These are phyloP conservation scores for Globisporangium uncinulatum DNA, from an alignment of 352 stramenopile species.

Conservation along the genomic window DNA sequence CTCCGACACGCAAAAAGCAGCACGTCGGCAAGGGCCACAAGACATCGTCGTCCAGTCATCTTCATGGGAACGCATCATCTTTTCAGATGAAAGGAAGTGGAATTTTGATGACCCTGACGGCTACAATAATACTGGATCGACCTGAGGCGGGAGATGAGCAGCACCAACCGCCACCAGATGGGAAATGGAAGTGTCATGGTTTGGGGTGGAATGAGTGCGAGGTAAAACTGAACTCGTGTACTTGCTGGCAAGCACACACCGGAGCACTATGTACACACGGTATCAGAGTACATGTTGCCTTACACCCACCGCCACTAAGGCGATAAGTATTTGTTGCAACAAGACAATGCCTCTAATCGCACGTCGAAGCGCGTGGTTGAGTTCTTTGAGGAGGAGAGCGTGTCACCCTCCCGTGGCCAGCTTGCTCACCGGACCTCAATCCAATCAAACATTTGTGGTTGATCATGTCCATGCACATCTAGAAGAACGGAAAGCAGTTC, in stretches of 20 bases:
- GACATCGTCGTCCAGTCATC: constrained; percentile 1
- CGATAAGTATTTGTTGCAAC: constrained; percentile 19
- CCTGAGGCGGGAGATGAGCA: no score
- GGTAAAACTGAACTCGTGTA: no score
- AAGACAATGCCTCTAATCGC: constrained; percentile 24
- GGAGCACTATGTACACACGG: constrained; percentile 16
- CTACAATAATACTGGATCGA: no score
- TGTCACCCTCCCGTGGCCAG: constrained; percentile 7
- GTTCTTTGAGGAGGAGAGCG: no score
- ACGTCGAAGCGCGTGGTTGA: neutral
- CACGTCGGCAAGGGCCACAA: constrained; percentile 1
- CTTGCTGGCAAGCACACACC: no score
- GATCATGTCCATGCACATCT: constrained; percentile 16
- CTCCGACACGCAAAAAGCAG: neutral
- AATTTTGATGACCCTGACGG: no score
- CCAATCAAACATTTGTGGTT: constrained; percentile 23
- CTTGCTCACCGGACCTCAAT: constrained; percentile 18
- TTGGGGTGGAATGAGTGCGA: no score
- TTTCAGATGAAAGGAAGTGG: no score
- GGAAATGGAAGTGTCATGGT: no score
- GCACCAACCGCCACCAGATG: no score
- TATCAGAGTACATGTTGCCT: constrained; percentile 22
- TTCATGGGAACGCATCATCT: no score
- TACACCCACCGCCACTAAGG: constrained; percentile 18
- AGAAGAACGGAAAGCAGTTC: constrained; percentile 14